Conservation (phyloP, 1,139 yeast genomes). For the Diutina rugosa region DNA sequence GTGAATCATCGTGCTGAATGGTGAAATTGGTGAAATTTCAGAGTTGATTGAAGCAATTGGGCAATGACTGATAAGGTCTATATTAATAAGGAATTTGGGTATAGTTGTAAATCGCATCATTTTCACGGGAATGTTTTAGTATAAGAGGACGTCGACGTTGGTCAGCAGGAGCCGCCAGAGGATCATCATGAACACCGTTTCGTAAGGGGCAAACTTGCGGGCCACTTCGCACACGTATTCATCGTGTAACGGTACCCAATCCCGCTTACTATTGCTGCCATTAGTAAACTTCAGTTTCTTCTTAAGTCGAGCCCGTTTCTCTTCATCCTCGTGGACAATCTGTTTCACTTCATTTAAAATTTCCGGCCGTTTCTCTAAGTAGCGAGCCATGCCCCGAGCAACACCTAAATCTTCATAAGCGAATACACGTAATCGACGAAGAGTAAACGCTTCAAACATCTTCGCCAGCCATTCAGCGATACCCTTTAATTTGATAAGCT, state of each 20-base stretch:
- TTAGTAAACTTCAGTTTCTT: conserved; percentile 22
- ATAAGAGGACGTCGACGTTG: conserved; percentile 32
- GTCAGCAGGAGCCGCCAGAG: conserved; percentile 63
- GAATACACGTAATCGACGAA: conserved; percentile 56
- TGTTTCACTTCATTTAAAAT: conserved; percentile 27
- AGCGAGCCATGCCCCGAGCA: conserved; percentile 65
- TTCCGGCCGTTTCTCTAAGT: conserved; percentile 44
- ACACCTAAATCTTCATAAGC: conserved; percentile 76
- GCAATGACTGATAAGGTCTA: too few relatives aligned
- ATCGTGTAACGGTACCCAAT: conserved; percentile 54
- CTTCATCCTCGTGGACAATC: conserved; percentile 18
- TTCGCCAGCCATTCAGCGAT: conserved; percentile 87
- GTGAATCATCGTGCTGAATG: too few relatives aligned
- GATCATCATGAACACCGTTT: conserved; percentile 56
- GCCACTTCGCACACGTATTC: conserved; percentile 45
- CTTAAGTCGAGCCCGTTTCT: conserved; percentile 15
- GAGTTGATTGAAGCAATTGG: too few relatives aligned
- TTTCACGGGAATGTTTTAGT: too few relatives aligned
- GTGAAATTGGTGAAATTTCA: too few relatives aligned
- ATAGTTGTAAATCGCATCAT: too few relatives aligned
- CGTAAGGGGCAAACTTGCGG: conserved; percentile 48
- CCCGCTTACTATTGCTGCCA: conserved; percentile 28
- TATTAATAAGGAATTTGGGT: too few relatives aligned
- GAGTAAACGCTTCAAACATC: conserved; percentile 69
- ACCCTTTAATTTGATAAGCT: conserved; percentile 55